These are phyloP conservation scores for Blastobotrys illinoisensis DNA, from an alignment of 1,139 yeast genomes.

Conservation along the genomic window DNA sequence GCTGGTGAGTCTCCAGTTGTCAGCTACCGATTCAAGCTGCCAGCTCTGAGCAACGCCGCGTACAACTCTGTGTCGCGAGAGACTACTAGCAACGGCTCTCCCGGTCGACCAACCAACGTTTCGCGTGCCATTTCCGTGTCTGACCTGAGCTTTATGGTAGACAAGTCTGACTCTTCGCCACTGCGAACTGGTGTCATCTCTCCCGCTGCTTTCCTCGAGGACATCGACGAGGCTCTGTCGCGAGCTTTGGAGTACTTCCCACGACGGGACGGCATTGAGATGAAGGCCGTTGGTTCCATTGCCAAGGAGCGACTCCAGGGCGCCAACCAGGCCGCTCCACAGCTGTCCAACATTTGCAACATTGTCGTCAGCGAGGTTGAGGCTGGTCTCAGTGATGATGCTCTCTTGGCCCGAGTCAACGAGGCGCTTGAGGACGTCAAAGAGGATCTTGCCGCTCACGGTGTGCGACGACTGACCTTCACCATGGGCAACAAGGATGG, in stretches of 20 bases:
- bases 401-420: slow-evolving; percentile 54
- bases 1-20: slow-evolving; percentile 56
- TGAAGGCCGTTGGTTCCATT: slow-evolving; percentile 30
- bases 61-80: slow-evolving; percentile 26
- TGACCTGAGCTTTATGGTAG: slow-evolving; percentile 80
- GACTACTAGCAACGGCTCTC: slow-evolving; percentile 30
- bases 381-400: slow-evolving; percentile 68
- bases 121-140: slow-evolving; percentile 90
- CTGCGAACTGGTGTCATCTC: slow-evolving; percentile 83
- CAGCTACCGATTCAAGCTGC: slow-evolving; percentile 88
- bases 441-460: slow-evolving; percentile 62
- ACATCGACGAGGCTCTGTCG: slow-evolving; percentile 72
- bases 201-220: slow-evolving; percentile 80
- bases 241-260: slow-evolving; percentile 74
- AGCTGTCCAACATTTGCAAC: slow-evolving; percentile 68
- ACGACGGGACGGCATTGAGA: slow-evolving; percentile 31
- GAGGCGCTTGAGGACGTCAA: slow-evolving; percentile 64
- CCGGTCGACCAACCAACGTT: slow-evolving; percentile 23
- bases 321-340: slow-evolving; percentile 30
- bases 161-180: slow-evolving; percentile 52
- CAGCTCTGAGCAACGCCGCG: slow-evolving; percentile 63
- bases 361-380: slow-evolving; percentile 70
- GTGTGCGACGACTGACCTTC: slow-evolving; percentile 88
- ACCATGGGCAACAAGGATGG: slow-evolving; percentile 82
- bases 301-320: slow-evolving; percentile 31